A percentile compares a stretch with the other conserved stretches of the same genome.
These are phyloP conservation scores for Flaveria sonorensis DNA, from an alignment of 129 eudicot species.

Conservation along the genomic window DNA sequence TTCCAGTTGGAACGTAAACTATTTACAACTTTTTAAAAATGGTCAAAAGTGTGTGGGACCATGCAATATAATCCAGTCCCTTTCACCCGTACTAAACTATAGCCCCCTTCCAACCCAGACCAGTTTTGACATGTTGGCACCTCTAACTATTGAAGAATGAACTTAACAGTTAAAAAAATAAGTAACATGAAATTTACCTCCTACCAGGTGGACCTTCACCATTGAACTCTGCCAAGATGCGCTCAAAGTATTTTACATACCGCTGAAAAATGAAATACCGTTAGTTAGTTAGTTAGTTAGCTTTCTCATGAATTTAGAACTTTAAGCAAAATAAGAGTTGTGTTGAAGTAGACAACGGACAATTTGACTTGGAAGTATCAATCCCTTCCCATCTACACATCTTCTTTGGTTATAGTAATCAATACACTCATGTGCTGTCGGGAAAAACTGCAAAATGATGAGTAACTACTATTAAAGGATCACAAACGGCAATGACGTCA, in stretches of 20 bases:
- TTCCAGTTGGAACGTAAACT: not conserved
- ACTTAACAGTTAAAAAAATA: conserved; percentile 21
- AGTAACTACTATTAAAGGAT: not conserved
- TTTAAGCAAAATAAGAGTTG: conserved; percentile 15
- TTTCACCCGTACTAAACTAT: not conserved
- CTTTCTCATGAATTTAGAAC: not conserved
- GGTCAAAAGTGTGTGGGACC: not conserved
- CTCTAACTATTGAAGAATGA: conserved; percentile 7
- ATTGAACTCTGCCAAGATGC: conserved; percentile 53
- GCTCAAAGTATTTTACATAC: conserved; percentile 90
- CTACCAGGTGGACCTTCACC: conserved; percentile 85
- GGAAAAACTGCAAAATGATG: conserved; percentile 62
- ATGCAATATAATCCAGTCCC: not conserved
- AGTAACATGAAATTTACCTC: conserved; percentile 52
- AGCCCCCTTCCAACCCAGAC: not conserved
- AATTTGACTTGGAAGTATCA: conserved; percentile 94
- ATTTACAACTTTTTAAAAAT: not conserved
- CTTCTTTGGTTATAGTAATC: conserved; percentile 88
- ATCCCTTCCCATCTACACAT: conserved; percentile 91
- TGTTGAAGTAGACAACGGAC: conserved; percentile 49
- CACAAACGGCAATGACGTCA: not conserved
- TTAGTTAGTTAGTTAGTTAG: conserved; percentile 18
- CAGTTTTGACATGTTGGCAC: conserved; percentile 4
- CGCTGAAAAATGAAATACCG: conserved; percentile 51
- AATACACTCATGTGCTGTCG: conserved; percentile 86